Conservation (phyloP, 805 yeast species). For the Tetrapisispora arboricola region DNA sequence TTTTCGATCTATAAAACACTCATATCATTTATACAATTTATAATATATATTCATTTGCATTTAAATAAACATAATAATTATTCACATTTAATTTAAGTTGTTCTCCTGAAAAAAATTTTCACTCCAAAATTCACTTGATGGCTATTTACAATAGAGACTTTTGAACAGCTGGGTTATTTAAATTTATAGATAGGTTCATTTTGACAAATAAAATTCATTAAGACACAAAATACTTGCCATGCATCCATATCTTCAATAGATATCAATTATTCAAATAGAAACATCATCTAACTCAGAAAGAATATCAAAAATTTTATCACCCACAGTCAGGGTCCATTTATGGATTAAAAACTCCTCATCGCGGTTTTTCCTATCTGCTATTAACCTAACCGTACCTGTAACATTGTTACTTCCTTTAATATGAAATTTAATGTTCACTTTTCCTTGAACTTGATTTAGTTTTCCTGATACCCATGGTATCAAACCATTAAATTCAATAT, state of each 20-base stretch:
- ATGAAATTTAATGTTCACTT: constrained; percentile 59
- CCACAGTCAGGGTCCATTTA: constrained; percentile 52
- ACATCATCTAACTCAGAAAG: constrained; percentile 34
- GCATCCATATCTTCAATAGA: no score
- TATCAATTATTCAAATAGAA: not conserved
- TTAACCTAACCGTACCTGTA: constrained; percentile 47
- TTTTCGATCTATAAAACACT: no score
- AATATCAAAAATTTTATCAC: constrained; percentile 38
- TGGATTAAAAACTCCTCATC: constrained; percentile 47
- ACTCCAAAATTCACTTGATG: not conserved
- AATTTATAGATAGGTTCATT: no score
- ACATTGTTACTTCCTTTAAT: constrained; percentile 55
- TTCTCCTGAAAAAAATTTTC: no score
- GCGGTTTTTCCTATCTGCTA: constrained; percentile 59
- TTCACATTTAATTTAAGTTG: not conserved
- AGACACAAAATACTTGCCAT: not conserved
- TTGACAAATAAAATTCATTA: not conserved
- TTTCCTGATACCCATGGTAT: constrained; percentile 87
- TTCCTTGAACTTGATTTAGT: constrained; percentile 73
- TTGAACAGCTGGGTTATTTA: no score
- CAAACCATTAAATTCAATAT: constrained; percentile 56
- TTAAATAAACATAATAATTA: not conserved
- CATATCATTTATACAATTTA: no score
- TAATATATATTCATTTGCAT: constrained; percentile 1
- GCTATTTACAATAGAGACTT: not conserved